A percentile compares a stretch with the other conserved stretches of the same genome.
These are phyloP conservation scores for Beauveria sp. DNA, from an alignment of 2,329 filamentous ascomycete genomes.

Conservation along the genomic window DNA sequence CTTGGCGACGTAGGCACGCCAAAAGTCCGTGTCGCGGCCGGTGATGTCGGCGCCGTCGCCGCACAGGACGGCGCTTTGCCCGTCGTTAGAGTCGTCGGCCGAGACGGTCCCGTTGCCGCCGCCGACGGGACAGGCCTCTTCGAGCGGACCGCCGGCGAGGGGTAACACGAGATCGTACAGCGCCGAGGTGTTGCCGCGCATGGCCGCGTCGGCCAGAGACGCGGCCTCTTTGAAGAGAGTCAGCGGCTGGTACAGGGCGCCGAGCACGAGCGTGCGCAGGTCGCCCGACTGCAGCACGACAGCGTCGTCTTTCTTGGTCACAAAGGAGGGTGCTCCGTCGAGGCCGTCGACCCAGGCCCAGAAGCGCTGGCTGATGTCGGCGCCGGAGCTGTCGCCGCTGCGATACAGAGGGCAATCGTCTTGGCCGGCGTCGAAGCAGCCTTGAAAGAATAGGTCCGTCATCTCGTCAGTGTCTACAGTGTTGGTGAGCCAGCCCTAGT, in stretches of 20 bases:
- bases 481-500: conserved; percentile 28
- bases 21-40: conserved; percentile 18
- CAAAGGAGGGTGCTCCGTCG: conserved; percentile 20
- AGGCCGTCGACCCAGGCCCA: conserved; percentile 22
- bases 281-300: conserved; percentile 25
- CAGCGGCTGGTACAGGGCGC: conserved; percentile 21
- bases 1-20: conserved; percentile 22
- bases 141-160: not conserved
- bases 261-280: conserved; percentile 20
- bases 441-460: conserved; percentile 26
- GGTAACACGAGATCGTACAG: not conserved
- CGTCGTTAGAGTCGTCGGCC: conserved; percentile 13
- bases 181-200: conserved; percentile 13
- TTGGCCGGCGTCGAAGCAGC: conserved; percentile 26
- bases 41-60: conserved; percentile 25
- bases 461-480: conserved; percentile 30
- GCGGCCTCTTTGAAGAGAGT: conserved; percentile 15
- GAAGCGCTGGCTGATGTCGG: conserved; percentile 27
- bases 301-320: conserved; percentile 15
- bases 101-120: conserved; percentile 3
- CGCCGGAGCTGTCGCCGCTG: conserved; percentile 18
- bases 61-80: conserved; percentile 24
- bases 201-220: conserved; percentile 9
- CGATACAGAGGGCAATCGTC: conserved; percentile 23
- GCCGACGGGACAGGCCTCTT: conserved; percentile 8